A percentile compares a stretch with the other conserved stretches of the same genome.
These are phyloP conservation scores for Aureobasidium lini DNA, from an alignment of 2,329 filamentous ascomycete species.

Conservation along the genomic window DNA sequence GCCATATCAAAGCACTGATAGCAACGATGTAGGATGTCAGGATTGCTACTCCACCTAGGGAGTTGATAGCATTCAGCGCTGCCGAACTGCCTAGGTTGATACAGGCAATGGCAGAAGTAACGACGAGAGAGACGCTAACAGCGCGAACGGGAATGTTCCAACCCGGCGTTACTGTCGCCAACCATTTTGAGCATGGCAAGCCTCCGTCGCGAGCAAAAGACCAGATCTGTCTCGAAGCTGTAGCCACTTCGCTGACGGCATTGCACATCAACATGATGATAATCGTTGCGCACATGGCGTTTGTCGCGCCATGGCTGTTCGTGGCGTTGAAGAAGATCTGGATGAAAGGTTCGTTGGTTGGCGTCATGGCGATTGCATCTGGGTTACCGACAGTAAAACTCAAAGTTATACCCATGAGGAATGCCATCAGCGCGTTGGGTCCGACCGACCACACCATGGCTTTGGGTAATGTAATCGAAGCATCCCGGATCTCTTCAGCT, in stretches of 20 bases:
- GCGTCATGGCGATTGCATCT: constrained; percentile 21
- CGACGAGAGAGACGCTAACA: constrained; percentile 20
- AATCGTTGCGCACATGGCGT: constrained; percentile 26
- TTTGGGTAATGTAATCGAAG: constrained; percentile 19
- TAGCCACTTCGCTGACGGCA: constrained; percentile 30
- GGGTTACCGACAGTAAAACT: constrained; percentile 29
- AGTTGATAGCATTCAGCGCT: constrained; percentile 36
- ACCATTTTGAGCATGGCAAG: constrained; percentile 10
- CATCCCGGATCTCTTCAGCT: constrained; percentile 24
- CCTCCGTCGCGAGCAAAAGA: constrained; percentile 34
- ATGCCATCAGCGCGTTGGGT: constrained; percentile 22
- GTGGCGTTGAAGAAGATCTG: constrained; percentile 31
- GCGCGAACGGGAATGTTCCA: constrained; percentile 21
- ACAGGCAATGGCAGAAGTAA: constrained; percentile 25
- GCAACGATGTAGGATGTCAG: constrained; percentile 34
- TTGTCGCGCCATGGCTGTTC: constrained; percentile 25
- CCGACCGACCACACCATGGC: constrained; percentile 19
- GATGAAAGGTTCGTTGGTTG: constrained; percentile 27
- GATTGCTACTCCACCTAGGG: constrained; percentile 31
- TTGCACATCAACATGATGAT: constrained; percentile 27
- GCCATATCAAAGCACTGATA: constrained; percentile 30
- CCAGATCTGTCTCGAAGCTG: constrained; percentile 33
- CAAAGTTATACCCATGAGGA: constrained; percentile 26
- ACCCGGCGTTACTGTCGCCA: constrained; percentile 15
- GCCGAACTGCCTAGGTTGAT: constrained; percentile 30